Conservation (phyloP, 352 stramenopile genomes). For the Globisporangium acanthophoron region DNA sequence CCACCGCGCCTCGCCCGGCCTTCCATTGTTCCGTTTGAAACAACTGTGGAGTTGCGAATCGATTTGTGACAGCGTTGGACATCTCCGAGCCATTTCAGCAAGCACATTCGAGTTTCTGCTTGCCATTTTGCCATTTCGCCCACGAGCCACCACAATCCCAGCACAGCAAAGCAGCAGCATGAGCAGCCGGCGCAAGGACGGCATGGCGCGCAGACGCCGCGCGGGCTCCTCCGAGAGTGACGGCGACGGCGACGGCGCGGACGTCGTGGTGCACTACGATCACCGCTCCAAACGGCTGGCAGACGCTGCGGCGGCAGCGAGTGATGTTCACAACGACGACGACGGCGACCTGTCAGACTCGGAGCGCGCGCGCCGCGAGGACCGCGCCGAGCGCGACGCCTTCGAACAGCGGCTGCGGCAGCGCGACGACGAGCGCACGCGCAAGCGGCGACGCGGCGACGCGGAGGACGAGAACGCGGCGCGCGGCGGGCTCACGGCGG, state of each 20-base stretch:
- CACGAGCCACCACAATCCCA: not conserved
- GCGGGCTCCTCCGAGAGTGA: not conserved
- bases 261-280: slow-evolving; percentile 32
- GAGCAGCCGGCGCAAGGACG: slow-evolving; percentile 16
- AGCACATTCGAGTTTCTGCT: not conserved
- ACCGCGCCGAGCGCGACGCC: slow-evolving; percentile 72
- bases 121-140: too few species aligned
- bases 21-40: not conserved
- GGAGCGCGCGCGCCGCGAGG: slow-evolving; percentile 44
- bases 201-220: slow-evolving; percentile 11
- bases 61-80: not conserved
- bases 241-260: slow-evolving; percentile 6
- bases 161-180: not conserved
- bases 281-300: slow-evolving; percentile 38
- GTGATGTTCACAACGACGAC: slow-evolving; percentile 6
- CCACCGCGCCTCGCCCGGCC: not conserved
- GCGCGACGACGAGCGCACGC: slow-evolving; percentile 71
- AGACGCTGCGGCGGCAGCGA: slow-evolving; percentile 12
- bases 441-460: slow-evolving; percentile 38
- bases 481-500: slow-evolving; percentile 39
- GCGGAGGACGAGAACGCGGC: slow-evolving; percentile 21
- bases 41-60: not conserved
- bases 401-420: slow-evolving; percentile 76
- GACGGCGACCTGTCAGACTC: slow-evolving; percentile 19
- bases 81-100: not conserved